Conservation (phyloP, 2,329 filamentous ascomycete species). For the Nemania serpens region DNA sequence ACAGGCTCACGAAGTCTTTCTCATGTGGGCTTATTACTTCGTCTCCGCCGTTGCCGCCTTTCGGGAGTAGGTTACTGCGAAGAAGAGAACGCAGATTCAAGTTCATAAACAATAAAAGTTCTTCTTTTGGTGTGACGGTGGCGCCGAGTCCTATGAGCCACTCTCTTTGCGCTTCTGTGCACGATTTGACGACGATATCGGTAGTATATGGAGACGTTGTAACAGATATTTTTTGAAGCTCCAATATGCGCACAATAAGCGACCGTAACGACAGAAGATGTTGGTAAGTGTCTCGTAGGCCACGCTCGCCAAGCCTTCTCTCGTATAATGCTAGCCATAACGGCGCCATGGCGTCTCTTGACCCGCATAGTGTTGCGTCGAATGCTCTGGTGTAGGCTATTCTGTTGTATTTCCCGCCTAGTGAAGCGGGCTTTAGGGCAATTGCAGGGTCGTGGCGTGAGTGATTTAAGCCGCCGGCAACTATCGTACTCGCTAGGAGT, state of each 20-base stretch:
- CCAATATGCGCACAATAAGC: neutral
- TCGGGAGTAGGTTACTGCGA: neutral
- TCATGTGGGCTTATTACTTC: neutral
- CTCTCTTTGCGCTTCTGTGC: neutral
- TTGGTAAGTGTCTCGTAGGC: constrained; percentile 6
- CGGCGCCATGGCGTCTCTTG: constrained; percentile 19
- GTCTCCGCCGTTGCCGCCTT: neutral
- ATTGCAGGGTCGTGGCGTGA: constrained; percentile 10
- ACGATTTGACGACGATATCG: constrained; percentile 8
- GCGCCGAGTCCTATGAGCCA: constrained; percentile 5
- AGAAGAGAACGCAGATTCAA: neutral
- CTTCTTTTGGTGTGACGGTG: neutral
- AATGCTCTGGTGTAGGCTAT: constrained; percentile 18
- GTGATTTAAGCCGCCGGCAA: constrained; percentile 14
- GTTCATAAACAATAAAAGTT: constrained; percentile 8
- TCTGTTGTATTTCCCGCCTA: constrained; percentile 8
- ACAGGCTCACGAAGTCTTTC: constrained; percentile 5
- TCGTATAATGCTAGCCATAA: constrained; percentile 21
- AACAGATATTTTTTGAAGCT: neutral
- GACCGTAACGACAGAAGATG: constrained; percentile 5
- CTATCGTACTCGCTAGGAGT: constrained; percentile 19
- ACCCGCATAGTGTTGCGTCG: constrained; percentile 21
- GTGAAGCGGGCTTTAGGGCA: constrained; percentile 20
- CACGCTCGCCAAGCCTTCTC: constrained; percentile 5
- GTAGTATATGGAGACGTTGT: constrained; percentile 1